A percentile compares a stretch with the other conserved stretches of the same genome.
These are phyloP conservation scores for Aspergillus panamensis DNA, from an alignment of 495 filamentous ascomycete species.

Conservation along the genomic window DNA sequence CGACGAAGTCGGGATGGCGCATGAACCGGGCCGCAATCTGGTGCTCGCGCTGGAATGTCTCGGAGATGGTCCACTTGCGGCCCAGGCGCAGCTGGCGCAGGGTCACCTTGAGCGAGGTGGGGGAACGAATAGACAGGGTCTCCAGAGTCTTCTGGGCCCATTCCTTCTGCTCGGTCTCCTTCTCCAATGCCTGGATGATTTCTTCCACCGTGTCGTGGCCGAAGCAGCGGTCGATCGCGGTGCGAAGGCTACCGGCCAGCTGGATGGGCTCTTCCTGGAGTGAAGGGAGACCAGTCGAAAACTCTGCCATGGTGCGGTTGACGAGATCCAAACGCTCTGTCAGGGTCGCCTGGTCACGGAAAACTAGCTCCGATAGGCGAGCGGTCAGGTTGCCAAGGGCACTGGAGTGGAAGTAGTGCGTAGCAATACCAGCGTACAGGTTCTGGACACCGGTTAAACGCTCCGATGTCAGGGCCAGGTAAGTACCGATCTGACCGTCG, in stretches of 20 bases:
- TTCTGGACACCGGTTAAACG: slow-evolving; percentile 75
- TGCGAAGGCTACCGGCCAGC: slow-evolving; percentile 61
- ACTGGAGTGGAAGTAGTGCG: slow-evolving; percentile 91
- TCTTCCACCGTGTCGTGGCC: slow-evolving; percentile 58
- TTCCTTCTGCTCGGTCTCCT: slow-evolving; percentile 49
- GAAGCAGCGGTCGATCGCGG: slow-evolving; percentile 85
- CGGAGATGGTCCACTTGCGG: slow-evolving; percentile 66
- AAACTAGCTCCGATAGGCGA: slow-evolving; percentile 83
- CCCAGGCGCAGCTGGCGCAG: slow-evolving; percentile 76
- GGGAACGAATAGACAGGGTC: slow-evolving; percentile 70
- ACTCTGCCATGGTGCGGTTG: slow-evolving; percentile 88
- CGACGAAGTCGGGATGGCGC: slow-evolving; percentile 78
- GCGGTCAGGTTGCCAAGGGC: slow-evolving; percentile 73
- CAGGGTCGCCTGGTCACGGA: slow-evolving; percentile 66
- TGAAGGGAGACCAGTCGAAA: slow-evolving; percentile 70
- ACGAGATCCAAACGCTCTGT: slow-evolving; percentile 63
- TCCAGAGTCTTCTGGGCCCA: slow-evolving; percentile 77
- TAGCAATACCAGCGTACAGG: slow-evolving; percentile 79
- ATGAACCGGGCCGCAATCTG: slow-evolving; percentile 80
- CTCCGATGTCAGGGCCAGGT: slow-evolving; percentile 85
- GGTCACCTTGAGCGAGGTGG: slow-evolving; percentile 78
- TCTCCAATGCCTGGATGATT: slow-evolving; percentile 64
- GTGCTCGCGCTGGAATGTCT: slow-evolving; percentile 82
- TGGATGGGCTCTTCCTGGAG: slow-evolving; percentile 59
- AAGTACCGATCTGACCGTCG: slow-evolving; percentile 78